Percentiles rank a stretch among this genome's conserved stretches.
These are phyloP conservation scores for Alternaria rosae DNA, from an alignment of 2,329 filamentous ascomycete species.

Conservation along the genomic window DNA sequence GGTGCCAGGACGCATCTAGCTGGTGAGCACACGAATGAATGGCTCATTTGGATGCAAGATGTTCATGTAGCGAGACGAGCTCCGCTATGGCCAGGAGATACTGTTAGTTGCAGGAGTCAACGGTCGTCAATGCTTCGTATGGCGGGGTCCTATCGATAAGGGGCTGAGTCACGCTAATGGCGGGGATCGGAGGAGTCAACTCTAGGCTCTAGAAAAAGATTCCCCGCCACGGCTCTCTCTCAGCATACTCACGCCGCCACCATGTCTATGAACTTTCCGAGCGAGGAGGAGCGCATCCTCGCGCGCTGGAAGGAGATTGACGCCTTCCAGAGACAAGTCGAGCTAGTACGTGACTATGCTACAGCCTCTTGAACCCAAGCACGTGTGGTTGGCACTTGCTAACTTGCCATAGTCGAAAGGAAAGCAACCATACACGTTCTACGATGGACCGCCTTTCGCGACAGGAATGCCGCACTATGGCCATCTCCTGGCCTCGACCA, in stretches of 20 bases:
- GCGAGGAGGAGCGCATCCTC: slow-evolving; percentile 86
- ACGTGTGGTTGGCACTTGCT: slow-evolving; percentile 5
- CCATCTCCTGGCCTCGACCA: slow-evolving; percentile 87
- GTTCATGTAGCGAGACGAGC: too few species aligned
- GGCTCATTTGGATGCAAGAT: not conserved
- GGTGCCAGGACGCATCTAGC: not conserved
- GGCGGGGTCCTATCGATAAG: slow-evolving; percentile 30
- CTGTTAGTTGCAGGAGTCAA: not conserved
- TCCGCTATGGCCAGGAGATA: not conserved
- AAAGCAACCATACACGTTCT: slow-evolving; percentile 89
- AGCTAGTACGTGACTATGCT: slow-evolving; percentile 60
- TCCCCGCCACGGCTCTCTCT: slow-evolving; percentile 31
- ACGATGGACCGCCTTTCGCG: slow-evolving; percentile 70
- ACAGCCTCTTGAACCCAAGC: not conserved
- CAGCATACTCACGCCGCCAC: slow-evolving; percentile 33
- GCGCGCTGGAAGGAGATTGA: slow-evolving; percentile 89
- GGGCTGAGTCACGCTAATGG: slow-evolving; percentile 27
- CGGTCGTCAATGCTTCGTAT: not conserved
- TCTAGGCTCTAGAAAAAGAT: slow-evolving; percentile 32
- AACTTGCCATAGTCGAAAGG: slow-evolving; percentile 66
- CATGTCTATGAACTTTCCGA: slow-evolving; percentile 92
- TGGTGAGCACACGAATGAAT: too few species aligned
- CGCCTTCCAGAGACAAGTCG: slow-evolving; percentile 87
- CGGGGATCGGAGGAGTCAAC: slow-evolving; percentile 32
- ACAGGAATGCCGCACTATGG: slow-evolving; percentile 71